These are phyloP conservation scores for Fusarium bactridioides DNA, from an alignment of 2,329 filamentous ascomycete species.

Conservation along the genomic window DNA sequence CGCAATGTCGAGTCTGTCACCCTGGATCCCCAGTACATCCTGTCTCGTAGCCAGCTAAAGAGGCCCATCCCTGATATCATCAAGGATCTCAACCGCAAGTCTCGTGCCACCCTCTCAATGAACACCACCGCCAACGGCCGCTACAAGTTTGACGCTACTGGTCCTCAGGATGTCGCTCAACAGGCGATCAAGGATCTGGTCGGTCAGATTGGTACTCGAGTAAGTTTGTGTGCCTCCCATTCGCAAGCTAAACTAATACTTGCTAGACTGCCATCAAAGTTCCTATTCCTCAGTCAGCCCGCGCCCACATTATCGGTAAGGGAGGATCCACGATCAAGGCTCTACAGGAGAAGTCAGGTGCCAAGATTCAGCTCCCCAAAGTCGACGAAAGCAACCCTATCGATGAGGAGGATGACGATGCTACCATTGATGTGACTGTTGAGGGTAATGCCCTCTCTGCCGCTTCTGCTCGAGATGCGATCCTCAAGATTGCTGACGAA, in stretches of 20 bases:
- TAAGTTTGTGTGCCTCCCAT: conserved; percentile 49
- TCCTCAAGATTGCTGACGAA: conserved; percentile 87
- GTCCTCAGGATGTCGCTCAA: conserved; percentile 82
- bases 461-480: conserved; percentile 82
- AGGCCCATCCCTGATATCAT: conserved; percentile 85
- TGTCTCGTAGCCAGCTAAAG: conserved; percentile 79
- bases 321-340: conserved; percentile 89
- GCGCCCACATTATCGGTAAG: conserved; percentile 92
- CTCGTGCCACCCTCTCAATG: conserved; percentile 85
- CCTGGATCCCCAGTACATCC: conserved; percentile 78
- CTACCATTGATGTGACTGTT: conserved; percentile 83
- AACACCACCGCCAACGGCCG: conserved; percentile 74
- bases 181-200: conserved; percentile 90
- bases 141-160: conserved; percentile 84
- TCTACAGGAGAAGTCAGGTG: conserved; percentile 88
- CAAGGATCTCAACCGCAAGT: conserved; percentile 91
- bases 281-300: conserved; percentile 81
- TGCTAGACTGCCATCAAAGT: conserved; percentile 69
- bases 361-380: conserved; percentile 88
- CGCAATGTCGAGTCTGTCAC: conserved; percentile 80
- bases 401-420: conserved; percentile 79
- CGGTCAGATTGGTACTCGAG: conserved; percentile 85
- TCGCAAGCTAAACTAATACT: conserved; percentile 30
- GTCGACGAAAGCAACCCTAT: conserved; percentile 67
- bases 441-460: conserved; percentile 92